Conservation (phyloP, 768 basidiomycete genomes). For the Tephrocybe sp. region DNA sequence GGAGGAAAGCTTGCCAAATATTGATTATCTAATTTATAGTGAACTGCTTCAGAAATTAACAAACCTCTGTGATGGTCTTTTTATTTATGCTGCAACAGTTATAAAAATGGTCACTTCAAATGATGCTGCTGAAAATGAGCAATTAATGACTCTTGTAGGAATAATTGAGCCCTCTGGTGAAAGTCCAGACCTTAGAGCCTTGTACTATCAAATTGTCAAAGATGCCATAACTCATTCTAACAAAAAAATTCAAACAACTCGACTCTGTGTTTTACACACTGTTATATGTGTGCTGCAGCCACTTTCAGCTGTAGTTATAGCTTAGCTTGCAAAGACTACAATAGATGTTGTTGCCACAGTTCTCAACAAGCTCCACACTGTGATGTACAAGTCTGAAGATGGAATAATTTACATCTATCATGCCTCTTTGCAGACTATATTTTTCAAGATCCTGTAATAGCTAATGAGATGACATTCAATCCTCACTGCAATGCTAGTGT, state of each 20-base stretch:
- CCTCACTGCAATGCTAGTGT: background rate
- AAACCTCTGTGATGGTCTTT: background rate
- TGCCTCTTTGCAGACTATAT: constrained; percentile 3
- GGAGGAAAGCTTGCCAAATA: background rate
- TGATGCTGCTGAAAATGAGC: background rate
- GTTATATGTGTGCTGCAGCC: constrained; percentile 3
- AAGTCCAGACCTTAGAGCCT: background rate
- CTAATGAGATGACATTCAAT: background rate
- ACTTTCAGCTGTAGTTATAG: background rate
- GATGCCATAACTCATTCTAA: background rate
- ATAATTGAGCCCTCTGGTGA: background rate
- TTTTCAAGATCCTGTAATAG: background rate
- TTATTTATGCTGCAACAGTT: too few relatives aligned
- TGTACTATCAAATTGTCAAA: background rate
- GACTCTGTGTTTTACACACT: background rate
- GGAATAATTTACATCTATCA: constrained; percentile 1
- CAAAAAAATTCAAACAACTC: background rate
- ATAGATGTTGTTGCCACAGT: background rate
- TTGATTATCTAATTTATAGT: background rate
- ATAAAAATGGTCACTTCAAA: background rate
- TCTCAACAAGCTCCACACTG: background rate
- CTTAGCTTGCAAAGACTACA: background rate
- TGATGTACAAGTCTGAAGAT: background rate
- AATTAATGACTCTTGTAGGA: background rate
- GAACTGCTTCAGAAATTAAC: too few relatives aligned